These are phyloP conservation scores for Brassica rapa DNA, from an alignment of 345 rosid genomes.

Conservation along the genomic window DNA sequence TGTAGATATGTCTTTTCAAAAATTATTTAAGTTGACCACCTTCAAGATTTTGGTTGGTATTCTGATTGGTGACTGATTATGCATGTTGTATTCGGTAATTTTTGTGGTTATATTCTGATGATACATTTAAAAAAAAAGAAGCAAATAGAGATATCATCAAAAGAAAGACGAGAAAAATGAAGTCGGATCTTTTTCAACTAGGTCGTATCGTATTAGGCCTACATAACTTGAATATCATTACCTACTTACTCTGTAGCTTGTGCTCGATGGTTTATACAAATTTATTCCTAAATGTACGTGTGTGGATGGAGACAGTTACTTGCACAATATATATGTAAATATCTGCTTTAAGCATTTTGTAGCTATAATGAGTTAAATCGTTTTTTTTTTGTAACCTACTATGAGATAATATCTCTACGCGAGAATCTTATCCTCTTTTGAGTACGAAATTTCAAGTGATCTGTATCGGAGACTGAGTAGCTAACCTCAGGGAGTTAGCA, in stretches of 20 bases:
- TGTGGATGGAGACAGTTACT: not conserved
- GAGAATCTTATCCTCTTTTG: not conserved
- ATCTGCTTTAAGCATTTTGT: not conserved
- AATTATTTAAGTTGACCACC: not conserved
- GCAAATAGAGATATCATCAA: not conserved
- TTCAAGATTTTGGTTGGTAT: not conserved
- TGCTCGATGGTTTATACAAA: not conserved
- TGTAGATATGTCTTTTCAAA: not conserved
- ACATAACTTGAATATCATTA: not conserved
- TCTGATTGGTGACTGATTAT: not conserved
- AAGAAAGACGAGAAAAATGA: not conserved
- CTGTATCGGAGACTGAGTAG: not conserved
- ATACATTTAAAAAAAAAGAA: not conserved
- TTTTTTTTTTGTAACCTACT: not conserved
- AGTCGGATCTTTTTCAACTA: not conserved
- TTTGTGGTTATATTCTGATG: not conserved
- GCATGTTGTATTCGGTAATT: not conserved
- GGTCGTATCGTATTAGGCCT: not conserved
- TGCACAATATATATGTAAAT: not conserved
- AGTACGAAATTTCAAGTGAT: not conserved
- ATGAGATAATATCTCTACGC: not conserved
- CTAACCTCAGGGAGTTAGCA: not conserved
- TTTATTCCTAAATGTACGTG: not conserved
- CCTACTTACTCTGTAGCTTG: not conserved
- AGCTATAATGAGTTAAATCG: not conserved